Conservation (phyloP, 176 grass and related monocot genomes). For the maize (Zea mays) region Zm-B73-REFERENCE-NAM-5.0 NC_050099.1:224463501-224464000, state of each 20-base stretch:
- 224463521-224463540: neutral
- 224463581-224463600: too few species aligned
- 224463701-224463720: constrained; percentile 10
- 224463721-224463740: constrained; percentile 16
- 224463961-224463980: too few species aligned
- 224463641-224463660: neutral
- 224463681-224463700: neutral
- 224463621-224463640: neutral
- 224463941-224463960: too few species aligned
- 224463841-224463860: constrained; percentile 70
- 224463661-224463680: too few species aligned
- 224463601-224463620: neutral
- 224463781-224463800: neutral
- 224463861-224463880: too few species aligned
- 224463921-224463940: too few species aligned
- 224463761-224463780: neutral
- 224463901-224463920: too few species aligned
- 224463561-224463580: neutral
- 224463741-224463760: neutral
- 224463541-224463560: neutral
- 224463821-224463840: constrained; percentile 51
- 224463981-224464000: neutral
- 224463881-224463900: neutral
- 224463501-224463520: neutral
- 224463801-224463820: constrained; percentile 52